Conservation (phyloP, 2,329 filamentous ascomycete species). For the Raffaelea ambrosiae region DNA sequence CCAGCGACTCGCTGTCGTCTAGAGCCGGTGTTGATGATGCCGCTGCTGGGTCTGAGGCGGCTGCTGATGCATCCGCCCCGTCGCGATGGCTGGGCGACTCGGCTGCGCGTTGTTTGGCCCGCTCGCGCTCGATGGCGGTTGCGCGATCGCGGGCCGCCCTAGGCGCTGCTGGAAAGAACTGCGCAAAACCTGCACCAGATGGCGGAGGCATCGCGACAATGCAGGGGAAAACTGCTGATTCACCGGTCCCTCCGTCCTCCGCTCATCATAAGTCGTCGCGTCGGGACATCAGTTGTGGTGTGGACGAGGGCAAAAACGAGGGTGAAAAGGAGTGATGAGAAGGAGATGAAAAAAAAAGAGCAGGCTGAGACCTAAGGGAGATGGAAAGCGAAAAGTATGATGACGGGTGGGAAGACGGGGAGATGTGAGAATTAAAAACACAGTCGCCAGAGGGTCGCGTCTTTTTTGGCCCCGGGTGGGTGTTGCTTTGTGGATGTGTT, state of each 20-base stretch:
- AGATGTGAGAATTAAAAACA: not conserved
- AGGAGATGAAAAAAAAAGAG: slow-evolving; percentile 9
- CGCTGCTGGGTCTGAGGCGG: not conserved
- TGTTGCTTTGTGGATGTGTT: too few relatives aligned
- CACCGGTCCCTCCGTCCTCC: slow-evolving; percentile 43
- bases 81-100: slow-evolving; percentile 15
- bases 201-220: slow-evolving; percentile 67
- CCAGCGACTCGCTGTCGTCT: slow-evolving; percentile 51
- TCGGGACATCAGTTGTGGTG: slow-evolving; percentile 13
- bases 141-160: slow-evolving; percentile 49
- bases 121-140: slow-evolving; percentile 49
- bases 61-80: not conserved
- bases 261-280: slow-evolving; percentile 46
- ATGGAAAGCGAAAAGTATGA: not conserved
- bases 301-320: slow-evolving; percentile 3
- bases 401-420: not conserved
- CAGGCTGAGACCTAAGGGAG: slow-evolving; percentile 15
- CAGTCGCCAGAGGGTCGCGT: not conserved
- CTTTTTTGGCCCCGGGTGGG: slow-evolving; percentile 3
- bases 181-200: slow-evolving; percentile 67
- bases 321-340: not conserved
- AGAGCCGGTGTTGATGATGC: slow-evolving; percentile 13
- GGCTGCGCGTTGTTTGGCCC: slow-evolving; percentile 42
- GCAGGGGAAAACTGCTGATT: slow-evolving; percentile 27
- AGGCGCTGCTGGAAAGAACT: slow-evolving; percentile 77